Evolutionary conservation across 305 asterid genomes (phyloP).

Genomic region (Nicotiana rustica): DNA sequence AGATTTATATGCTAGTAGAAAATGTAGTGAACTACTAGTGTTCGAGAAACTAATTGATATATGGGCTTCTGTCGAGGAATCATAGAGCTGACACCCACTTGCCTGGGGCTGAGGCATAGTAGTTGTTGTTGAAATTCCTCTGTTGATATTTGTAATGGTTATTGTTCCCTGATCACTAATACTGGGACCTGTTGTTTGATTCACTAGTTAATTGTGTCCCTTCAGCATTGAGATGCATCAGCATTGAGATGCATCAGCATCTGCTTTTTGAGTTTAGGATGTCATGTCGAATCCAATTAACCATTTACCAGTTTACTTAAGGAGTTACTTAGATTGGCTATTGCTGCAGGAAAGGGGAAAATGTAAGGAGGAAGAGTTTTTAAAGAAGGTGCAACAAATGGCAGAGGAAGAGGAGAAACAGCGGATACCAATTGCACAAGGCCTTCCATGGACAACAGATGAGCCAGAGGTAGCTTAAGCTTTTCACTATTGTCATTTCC

Average conservation of each 20-base stretch:
- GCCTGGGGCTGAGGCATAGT: no score
- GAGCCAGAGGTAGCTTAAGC: conserved; percentile 75
- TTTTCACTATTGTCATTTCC: not conserved
- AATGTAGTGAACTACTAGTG: no score
- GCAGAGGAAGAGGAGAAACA: conserved; percentile 76
- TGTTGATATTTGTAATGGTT: not conserved
- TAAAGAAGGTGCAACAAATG: conserved; percentile 71
- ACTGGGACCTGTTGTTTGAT: conserved; percentile 9
- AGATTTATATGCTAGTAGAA: no score
- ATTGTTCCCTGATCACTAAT: conserved; percentile 8
- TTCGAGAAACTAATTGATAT: no score
- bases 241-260: not conserved
- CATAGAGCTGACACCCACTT: no score
- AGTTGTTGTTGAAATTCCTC: not conserved
- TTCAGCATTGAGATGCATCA: not conserved
- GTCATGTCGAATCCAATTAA: not conserved
- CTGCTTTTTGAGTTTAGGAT: not conserved
- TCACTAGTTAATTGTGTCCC: conserved; percentile 21
- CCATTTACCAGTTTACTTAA: not conserved
- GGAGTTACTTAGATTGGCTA: conserved; percentile 39
- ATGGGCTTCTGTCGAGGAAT: no score
- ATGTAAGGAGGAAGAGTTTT: conserved; percentile 78
- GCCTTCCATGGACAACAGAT: conserved; percentile 93
- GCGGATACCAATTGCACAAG: conserved; percentile 84
- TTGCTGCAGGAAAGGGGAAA: conserved; percentile 80